A percentile compares a stretch with the other conserved stretches of the same genome.
Evolutionary conservation across 495 filamentous ascomycete species (phyloP).

Genomic region (Daldinia caldariorum): DNA sequence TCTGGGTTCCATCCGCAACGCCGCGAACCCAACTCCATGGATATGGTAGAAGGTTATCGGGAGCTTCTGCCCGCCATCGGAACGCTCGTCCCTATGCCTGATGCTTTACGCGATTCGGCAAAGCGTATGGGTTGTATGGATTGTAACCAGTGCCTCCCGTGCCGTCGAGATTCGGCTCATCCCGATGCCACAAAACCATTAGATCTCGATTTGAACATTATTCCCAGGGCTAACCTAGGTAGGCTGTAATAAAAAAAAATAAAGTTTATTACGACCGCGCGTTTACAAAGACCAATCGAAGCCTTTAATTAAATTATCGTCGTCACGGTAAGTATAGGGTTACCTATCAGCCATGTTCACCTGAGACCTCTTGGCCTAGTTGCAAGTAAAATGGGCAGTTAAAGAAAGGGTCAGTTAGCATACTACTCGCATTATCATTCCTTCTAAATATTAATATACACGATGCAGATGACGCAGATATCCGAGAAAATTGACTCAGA

Average conservation of each 20-base stretch:
- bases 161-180: constrained; percentile 23
- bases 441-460: neutral
- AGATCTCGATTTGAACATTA: constrained; percentile 18
- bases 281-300: neutral
- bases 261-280: constrained; percentile 38
- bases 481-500: constrained; percentile 3
- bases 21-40: constrained; percentile 39
- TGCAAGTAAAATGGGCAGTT: neutral
- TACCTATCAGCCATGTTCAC: constrained; percentile 5
- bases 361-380: constrained; percentile 2
- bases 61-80: constrained; percentile 13
- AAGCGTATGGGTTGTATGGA: neutral
- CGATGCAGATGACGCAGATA: neutral
- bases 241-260: neutral
- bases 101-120: neutral
- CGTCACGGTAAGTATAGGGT: neutral
- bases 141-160: constrained; percentile 17
- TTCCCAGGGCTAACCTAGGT: neutral
- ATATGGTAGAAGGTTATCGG: constrained; percentile 18
- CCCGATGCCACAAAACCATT: constrained; percentile 32
- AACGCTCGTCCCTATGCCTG: neutral
- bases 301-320: neutral
- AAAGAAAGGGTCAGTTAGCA: neutral
- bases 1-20: constrained; percentile 24
- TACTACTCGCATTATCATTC: neutral